Conservation (phyloP, 139 green algal species). For the Nannochloris sp. region DNA sequence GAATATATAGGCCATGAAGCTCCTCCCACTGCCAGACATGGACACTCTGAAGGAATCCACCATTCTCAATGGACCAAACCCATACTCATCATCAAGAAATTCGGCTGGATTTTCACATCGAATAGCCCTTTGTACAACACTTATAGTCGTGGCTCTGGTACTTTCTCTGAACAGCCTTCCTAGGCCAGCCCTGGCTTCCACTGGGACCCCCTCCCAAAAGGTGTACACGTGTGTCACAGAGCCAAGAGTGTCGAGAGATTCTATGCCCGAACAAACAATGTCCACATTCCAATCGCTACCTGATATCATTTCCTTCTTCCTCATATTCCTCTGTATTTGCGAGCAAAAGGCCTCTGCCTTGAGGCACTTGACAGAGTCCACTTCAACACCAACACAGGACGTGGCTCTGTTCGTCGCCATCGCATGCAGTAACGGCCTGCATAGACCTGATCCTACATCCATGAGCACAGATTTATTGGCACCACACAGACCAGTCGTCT, state of each 20-base stretch:
- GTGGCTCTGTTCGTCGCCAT: conserved; percentile 38
- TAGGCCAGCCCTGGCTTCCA: conserved; percentile 58
- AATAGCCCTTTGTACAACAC: conserved; percentile 75
- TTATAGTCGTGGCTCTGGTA: conserved; percentile 46
- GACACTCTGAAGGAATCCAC: conserved; percentile 62
- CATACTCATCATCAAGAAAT: conserved; percentile 49
- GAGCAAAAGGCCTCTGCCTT: conserved; percentile 66
- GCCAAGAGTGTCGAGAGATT: conserved; percentile 48
- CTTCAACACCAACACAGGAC: conserved; percentile 55
- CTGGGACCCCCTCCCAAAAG: conserved; percentile 89
- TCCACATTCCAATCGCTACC: background rate
- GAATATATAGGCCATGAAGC: conserved; percentile 80
- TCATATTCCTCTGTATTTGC: conserved; percentile 35
- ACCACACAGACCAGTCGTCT: conserved; percentile 46
- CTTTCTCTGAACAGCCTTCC: conserved; percentile 60
- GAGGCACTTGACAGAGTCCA: conserved; percentile 76
- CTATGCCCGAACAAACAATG: conserved; percentile 7
- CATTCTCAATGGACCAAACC: conserved; percentile 69
- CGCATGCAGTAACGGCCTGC: conserved; percentile 77
- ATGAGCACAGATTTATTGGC: conserved; percentile 46
- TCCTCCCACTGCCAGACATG: conserved; percentile 70
- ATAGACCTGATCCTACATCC: conserved; percentile 80
- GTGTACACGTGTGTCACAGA: conserved; percentile 79
- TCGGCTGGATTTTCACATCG: conserved; percentile 33
- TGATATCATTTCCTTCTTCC: conserved; percentile 1